Base-by-base conservation (phyloP, 2,329 filamentous ascomycete genomes). In the Orbilia javanica region DNA sequence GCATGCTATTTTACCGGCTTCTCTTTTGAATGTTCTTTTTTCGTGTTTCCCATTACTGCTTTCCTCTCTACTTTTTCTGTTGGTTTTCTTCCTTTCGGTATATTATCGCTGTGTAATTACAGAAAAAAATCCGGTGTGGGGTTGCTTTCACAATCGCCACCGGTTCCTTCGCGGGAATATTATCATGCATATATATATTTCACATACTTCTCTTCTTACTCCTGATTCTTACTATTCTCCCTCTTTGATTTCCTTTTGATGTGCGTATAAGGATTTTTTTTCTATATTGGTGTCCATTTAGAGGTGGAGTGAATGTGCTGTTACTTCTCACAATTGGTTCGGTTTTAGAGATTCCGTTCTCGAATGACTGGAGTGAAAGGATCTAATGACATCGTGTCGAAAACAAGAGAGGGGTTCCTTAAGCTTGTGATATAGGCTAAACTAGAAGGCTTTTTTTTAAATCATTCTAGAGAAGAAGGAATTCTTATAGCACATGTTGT, bases 51-150 rank as follows among this genome's bases (percentile, higher is more conserved):
- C 22, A 13, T 50, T 25, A 10, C 44, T 48, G 10, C 20, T 50
- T 50, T 39, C 34, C 34, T 13, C 34, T 39, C 34, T 39, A 5
- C 13, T 10, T 39, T 20, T 44, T 31, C 57, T 69, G 55, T 75
- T 46, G 79, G 65, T 74, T 73, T 79, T 81, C 64, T 20, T 78
- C 63, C 63, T 79, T 77, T 78, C 66, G 69, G 79, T 80, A 60
- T 76, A 79, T 75, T 80, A 76, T 80, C 67, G 80, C 81, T 81
- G 79, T 81, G 50, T 78, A 79, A 68, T 66, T 70, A 48, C 66
- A 74, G 42, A 69, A 69, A 77, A 71, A 66, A 46, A 34, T 57
- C 46, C 52, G 69, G 62, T 62, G 46, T 60, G 55, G 11, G 55
- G 18, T 60, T 60, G 42, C 75, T 80, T 42, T 63, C 57, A 22